phyloP scores from a whole-genome alignment of 129 eudicot genomes.

The Artemisia tridentata region DNA sequence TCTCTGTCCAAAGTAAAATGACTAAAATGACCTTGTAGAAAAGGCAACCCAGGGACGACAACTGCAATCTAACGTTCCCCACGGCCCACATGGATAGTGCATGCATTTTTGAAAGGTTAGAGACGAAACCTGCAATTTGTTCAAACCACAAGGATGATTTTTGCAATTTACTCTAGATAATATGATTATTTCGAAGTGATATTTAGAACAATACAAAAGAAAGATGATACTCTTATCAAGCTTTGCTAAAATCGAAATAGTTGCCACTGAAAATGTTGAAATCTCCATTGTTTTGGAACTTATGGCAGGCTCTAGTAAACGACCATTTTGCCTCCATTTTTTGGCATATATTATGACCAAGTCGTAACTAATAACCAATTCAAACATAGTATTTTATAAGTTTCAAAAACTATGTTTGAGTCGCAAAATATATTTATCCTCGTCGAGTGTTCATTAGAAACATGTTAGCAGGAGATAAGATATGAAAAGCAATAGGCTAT shows the following conservation, averaged over 20 bases:
- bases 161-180: no score
- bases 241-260: not conserved
- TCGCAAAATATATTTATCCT: not conserved
- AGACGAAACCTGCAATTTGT: no score
- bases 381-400: not conserved
- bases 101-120: no score
- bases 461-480: not conserved
- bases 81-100: no score
- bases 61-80: no score
- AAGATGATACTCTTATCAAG: not conserved
- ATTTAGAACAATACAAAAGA: not conserved
- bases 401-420: not conserved
- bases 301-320: constrained; percentile 15
- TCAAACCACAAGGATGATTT: no score
- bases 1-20: no score
- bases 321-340: constrained; percentile 16
- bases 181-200: not conserved
- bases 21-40: no score
- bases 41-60: no score
- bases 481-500: not conserved
- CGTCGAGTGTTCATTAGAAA: not conserved
- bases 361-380: not conserved
- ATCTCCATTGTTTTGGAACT: not conserved
- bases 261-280: constrained; percentile 9
- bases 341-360: constrained; percentile 14